Percentiles rank a stretch among this genome's conserved stretches.
phyloP scores from a whole-genome alignment of 768 basidiomycete species.

The Candolleomyces aberdarensis region DNA sequence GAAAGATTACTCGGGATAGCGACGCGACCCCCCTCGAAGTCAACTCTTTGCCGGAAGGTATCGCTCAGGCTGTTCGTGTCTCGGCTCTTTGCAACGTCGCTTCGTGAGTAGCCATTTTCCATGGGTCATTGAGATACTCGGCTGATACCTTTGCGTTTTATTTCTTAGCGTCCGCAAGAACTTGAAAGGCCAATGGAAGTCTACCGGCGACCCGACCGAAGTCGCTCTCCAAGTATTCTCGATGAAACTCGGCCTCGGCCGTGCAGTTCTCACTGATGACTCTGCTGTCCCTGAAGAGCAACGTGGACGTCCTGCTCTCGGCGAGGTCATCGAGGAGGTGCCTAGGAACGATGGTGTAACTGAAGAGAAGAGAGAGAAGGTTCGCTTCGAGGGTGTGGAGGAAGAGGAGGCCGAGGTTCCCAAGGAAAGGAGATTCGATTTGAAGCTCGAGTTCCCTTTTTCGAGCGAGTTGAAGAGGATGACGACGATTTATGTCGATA shows the following conservation, averaged over 20 bases:
- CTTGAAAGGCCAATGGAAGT: slow-evolving; percentile 41
- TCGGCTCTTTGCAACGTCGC: slow-evolving; percentile 37
- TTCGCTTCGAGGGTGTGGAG: slow-evolving; percentile 3
- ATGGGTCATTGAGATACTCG: too few relatives aligned
- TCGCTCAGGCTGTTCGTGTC: slow-evolving; percentile 26
- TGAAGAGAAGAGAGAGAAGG: slow-evolving; percentile 17
- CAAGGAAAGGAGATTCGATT: slow-evolving; percentile 25
- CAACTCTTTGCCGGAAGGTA: slow-evolving; percentile 15
- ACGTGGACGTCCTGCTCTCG: slow-evolving; percentile 19
- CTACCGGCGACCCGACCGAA: slow-evolving; percentile 55
- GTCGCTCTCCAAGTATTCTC: slow-evolving; percentile 55
- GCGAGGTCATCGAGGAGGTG: slow-evolving; percentile 19
- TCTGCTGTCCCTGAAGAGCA: slow-evolving; percentile 14
- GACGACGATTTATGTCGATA: slow-evolving; percentile 36
- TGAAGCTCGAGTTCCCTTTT: slow-evolving; percentile 41
- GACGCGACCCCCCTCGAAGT: slow-evolving; percentile 20
- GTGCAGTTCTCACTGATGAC: slow-evolving; percentile 24
- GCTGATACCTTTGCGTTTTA: too few relatives aligned
- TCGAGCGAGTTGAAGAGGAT: slow-evolving; percentile 52
- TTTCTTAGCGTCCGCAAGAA: slow-evolving; percentile 31
- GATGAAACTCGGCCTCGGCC: slow-evolving; percentile 43
- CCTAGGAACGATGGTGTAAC: slow-evolving; percentile 8
- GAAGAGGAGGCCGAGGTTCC: slow-evolving; percentile 15
- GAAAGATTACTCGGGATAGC: slow-evolving; percentile 22
- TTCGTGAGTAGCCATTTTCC: slow-evolving; percentile 27